Percentiles rank a stretch among this genome's conserved stretches.
phyloP scores from a whole-genome alignment of 1,284 basidiomycete genomes.

The Phylloporus sp. region DNA sequence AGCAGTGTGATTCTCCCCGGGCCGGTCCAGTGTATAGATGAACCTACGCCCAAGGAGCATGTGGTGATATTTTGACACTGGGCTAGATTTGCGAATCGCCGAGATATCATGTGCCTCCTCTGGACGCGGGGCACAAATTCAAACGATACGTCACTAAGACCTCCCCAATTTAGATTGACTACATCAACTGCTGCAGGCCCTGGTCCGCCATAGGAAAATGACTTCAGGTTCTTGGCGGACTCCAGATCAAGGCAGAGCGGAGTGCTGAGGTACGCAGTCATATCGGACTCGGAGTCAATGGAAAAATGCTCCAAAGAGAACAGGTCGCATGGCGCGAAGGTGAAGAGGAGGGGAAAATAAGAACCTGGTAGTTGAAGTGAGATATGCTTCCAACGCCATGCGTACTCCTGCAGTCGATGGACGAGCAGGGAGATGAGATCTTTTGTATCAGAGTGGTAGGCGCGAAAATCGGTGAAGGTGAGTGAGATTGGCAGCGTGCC shows the following conservation, averaged over 20 bases:
- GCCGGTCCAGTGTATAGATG: too few species aligned
- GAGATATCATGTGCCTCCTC: neutral
- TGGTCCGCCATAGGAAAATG: conserved; percentile 18
- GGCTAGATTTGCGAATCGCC: conserved; percentile 2
- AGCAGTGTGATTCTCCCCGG: neutral
- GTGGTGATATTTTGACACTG: conserved; percentile 20
- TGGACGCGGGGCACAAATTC: conserved; percentile 9
- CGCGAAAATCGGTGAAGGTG: conserved; percentile 22
- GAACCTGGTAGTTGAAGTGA: conserved; percentile 13
- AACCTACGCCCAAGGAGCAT: conserved; percentile 22
- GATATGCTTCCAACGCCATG: conserved; percentile 21
- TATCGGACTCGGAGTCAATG: too few species aligned
- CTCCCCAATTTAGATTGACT: conserved; percentile 13
- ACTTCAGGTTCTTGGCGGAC: conserved; percentile 19
- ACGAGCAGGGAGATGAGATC: conserved; percentile 16
- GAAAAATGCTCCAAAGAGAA: conserved; percentile 19
- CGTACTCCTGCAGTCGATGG: conserved; percentile 15
- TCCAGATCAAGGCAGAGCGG: conserved; percentile 8
- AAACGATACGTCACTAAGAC: conserved; percentile 18
- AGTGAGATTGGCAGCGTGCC: conserved; percentile 22
- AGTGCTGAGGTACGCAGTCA: too few species aligned
- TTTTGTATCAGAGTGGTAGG: neutral
- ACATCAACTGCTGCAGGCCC: neutral
- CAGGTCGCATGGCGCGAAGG: conserved; percentile 23
- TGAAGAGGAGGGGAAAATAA: conserved; percentile 16